Conservation (phyloP, 176 grass and related monocot species). For the Triticum turgidum region DNA sequence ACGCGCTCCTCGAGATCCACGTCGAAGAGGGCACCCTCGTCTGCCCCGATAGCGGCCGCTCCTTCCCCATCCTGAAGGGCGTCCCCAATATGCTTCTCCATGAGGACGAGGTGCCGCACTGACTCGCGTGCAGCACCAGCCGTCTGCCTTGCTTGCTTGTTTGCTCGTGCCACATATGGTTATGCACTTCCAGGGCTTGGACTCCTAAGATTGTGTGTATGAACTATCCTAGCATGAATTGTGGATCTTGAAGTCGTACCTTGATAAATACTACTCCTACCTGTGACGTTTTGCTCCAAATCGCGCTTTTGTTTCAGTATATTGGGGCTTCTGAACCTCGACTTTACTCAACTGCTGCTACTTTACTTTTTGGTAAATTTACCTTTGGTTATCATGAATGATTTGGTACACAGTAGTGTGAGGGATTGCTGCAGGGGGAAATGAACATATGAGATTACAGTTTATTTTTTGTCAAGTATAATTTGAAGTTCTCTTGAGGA, state of each 20-base stretch:
- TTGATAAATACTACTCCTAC: not conserved
- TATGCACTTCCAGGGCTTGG: not conserved
- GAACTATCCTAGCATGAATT: constrained; percentile 13
- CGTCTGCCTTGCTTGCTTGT: not conserved
- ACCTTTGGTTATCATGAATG: not conserved
- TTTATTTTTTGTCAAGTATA: not conserved
- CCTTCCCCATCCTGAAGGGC: constrained; percentile 85
- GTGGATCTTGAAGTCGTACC: not conserved
- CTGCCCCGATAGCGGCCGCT: constrained; percentile 77
- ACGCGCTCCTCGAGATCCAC: constrained; percentile 81
- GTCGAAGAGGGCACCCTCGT: constrained; percentile 80
- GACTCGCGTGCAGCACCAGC: not conserved
- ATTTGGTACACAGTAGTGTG: not conserved
- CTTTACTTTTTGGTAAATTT: not conserved
- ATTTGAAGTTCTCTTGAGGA: not conserved
- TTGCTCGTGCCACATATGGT: constrained; percentile 17
- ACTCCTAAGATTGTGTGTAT: constrained; percentile 21
- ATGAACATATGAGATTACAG: not conserved
- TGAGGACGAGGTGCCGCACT: constrained; percentile 77
- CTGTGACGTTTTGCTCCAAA: not conserved
- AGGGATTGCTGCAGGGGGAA: not conserved
- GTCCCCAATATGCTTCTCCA: constrained; percentile 99
- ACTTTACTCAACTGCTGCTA: not conserved
- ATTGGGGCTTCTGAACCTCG: not conserved
- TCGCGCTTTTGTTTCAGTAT: not conserved